phyloP scores from a whole-genome alignment of 768 basidiomycete species.

The Sporobolomyces pararoseus region DNA sequence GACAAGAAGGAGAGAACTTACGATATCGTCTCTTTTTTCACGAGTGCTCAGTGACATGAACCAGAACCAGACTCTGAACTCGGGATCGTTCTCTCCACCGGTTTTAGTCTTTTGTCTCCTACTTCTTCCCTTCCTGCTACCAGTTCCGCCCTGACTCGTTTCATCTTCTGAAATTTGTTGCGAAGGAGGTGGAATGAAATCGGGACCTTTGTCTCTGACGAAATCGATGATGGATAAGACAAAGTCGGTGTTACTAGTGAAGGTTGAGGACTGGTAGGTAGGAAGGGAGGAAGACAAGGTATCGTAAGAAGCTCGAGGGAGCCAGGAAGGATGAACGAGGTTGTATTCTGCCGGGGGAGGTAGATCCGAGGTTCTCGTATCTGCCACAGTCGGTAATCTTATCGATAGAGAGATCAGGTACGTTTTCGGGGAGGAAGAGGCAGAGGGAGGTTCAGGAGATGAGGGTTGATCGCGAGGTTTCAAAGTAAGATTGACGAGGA shows the following conservation, averaged over 20 bases:
- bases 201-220: constrained; percentile 13
- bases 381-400: constrained; percentile 6
- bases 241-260: constrained; percentile 31
- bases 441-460: too few species aligned
- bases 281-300: constrained; percentile 10
- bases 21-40: constrained; percentile 50
- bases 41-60: constrained; percentile 49
- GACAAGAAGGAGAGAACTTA: neutral
- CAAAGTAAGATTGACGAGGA: constrained; percentile 10
- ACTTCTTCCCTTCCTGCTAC: neutral
- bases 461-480: neutral
- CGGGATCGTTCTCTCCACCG: constrained; percentile 31
- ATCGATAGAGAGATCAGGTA: constrained; percentile 12
- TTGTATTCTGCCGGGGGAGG: neutral
- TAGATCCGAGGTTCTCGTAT: neutral
- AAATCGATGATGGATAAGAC: constrained; percentile 40
- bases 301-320: constrained; percentile 28
- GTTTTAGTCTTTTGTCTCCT: neutral
- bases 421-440: neutral
- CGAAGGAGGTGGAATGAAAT: neutral
- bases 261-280: neutral
- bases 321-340: constrained; percentile 37
- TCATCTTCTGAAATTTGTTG: neutral
- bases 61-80: constrained; percentile 51
- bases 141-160: too few species aligned